Conservation (phyloP, 2,329 filamentous ascomycete genomes). For the Fusarium bactridioides region DNA sequence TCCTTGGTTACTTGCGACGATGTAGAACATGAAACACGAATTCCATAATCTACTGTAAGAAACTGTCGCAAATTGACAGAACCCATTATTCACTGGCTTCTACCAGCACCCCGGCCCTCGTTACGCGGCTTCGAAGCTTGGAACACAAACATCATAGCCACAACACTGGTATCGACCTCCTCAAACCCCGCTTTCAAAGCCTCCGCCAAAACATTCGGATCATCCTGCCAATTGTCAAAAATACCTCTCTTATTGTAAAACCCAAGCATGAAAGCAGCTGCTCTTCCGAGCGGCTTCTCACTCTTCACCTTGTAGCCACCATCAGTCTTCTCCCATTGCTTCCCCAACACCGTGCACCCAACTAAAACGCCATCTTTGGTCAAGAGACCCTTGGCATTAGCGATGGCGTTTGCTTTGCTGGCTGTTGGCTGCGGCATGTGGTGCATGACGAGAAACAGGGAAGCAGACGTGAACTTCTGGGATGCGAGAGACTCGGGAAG, state of each 20-base stretch:
- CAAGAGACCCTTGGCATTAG: neutral
- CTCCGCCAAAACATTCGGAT: neutral
- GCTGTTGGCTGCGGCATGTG: conserved; percentile 2
- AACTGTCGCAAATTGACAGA: neutral
- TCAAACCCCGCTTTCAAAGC: neutral
- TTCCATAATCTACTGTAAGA: neutral
- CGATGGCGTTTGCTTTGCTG: neutral
- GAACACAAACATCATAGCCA: conserved; percentile 19
- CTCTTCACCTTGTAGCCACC: neutral
- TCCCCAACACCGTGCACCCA: conserved; percentile 4
- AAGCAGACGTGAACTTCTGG: conserved; percentile 1
- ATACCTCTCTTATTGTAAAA: neutral
- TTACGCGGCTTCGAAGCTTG: neutral
- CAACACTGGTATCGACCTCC: conserved; percentile 6
- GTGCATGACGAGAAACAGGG: conserved; percentile 5
- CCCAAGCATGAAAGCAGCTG: neutral
- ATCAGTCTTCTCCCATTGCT: conserved; percentile 10
- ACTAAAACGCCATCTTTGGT: neutral
- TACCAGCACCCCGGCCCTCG: accelerated
- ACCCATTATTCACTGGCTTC: neutral
- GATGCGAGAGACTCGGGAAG: neutral
- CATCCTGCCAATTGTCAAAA: conserved; percentile 17
- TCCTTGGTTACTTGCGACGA: neutral
- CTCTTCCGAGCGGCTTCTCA: neutral
- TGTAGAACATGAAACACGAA: neutral